Percentiles rank a stretch among this genome's conserved stretches.
Conservation (phyloP, 495 filamentous ascomycete genomes). For the Daldinia concentrica region DNA sequence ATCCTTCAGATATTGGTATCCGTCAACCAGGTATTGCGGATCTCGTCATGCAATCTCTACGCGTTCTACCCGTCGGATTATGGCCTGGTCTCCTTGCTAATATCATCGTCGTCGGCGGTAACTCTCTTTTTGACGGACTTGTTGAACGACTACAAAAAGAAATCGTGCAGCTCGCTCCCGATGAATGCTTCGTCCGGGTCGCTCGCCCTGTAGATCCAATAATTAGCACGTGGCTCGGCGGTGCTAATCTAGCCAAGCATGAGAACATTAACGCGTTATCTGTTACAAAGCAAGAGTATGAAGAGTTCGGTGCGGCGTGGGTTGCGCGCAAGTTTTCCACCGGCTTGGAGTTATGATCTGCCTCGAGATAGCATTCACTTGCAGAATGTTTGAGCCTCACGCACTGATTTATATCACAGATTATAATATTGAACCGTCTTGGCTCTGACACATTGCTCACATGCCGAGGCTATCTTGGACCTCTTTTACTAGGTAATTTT, state of each 20-base stretch:
- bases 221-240: conserved; percentile 85
- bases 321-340: conserved; percentile 73
- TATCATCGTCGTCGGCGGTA: conserved; percentile 89
- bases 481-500: neutral
- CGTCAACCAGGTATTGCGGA: conserved; percentile 84
- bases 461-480: neutral
- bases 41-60: conserved; percentile 80
- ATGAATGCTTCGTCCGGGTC: conserved; percentile 80
- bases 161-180: conserved; percentile 75
- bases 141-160: conserved; percentile 83
- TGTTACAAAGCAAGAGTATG: conserved; percentile 88
- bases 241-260: conserved; percentile 76
- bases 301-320: conserved; percentile 85
- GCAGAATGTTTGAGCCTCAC: neutral
- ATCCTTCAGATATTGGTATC: conserved; percentile 85
- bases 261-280: conserved; percentile 68
- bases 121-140: conserved; percentile 80
- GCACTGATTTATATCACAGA: conserved; percentile 12
- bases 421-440: neutral
- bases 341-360: conserved; percentile 54
- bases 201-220: conserved; percentile 77
- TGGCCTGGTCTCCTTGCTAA: conserved; percentile 86
- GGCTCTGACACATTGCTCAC: neutral
- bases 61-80: conserved; percentile 76
- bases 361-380: neutral